Base-by-base conservation (phyloP, 441 rosid species). In the Euphorbia schlechtendalii region DNA sequence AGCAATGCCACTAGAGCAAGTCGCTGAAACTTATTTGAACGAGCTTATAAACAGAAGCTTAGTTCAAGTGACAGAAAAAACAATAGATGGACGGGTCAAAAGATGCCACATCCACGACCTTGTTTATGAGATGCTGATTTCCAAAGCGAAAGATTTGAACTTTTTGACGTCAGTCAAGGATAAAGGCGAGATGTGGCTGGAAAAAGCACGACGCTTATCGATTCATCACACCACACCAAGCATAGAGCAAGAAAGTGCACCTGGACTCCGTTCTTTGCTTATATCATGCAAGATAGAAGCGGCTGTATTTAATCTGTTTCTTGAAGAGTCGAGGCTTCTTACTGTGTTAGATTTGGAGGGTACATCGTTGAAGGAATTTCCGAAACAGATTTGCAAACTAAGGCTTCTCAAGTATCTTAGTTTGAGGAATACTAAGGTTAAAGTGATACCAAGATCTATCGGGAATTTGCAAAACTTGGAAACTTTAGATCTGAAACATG, bases 241-340 rank as follows among this genome's bases (percentile, higher is more conserved):
- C n/a, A 55, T 57, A 43, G 57, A 54, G 27, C 73, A 56, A 57
- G 17, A 43, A 43, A 43, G 8, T 43, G 66, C 54, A 49, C 65
- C 27, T 28, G n/a, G 73, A 27, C 74, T 73, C 8, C 82, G 83
- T 25, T 82, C 86, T 6, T 48, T 84, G 5, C 74, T 80, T 74
- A 52, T 77, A 74, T 84, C 67, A 20, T 22, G 80, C 14, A 51
- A 65, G 25, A 52, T 40, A 34, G 75, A 76, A 46, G 58, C 63
- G 25, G 10, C 64, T 21, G 24, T 14, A 43, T 43, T 43, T 43
- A 40, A 10, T 49, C 43, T 20, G 20, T 24, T 32, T 41, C 28
- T 9, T 61, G 34, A 25, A 17, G 22, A 57, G 65, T 56, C 27
- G 22, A 63, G 67, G 55, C 45, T 71, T 55, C 72, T 75, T 4